Base-by-base conservation (phyloP, 345 rosid genomes). In the Diplotaxis tenuifolia region DNA sequence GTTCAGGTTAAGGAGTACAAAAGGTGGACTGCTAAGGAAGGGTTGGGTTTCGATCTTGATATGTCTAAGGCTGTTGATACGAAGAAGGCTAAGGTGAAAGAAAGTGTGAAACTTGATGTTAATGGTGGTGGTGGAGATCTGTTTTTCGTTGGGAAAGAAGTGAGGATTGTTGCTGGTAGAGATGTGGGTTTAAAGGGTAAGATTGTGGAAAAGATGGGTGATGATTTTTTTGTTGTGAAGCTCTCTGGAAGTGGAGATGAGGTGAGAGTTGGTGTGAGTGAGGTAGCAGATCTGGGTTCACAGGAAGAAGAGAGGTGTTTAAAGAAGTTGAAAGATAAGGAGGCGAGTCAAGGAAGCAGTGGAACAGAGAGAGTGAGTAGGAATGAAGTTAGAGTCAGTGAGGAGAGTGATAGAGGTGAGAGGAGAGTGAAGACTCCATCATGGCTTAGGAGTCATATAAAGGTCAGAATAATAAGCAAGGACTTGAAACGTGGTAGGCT, bases 391-490 rank as follows among this genome's bases (percentile, higher is more conserved):
- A 42, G 70, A 42, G 65, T 28, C 20, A 61, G 65, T 47, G 81
- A 55, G 55, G 62, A 53, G 77, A 62, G 28, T 14, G 81, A 74
- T 77, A 76, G 45, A 38, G 68, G 29, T 40, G 76, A 67, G 65
- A 77, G 79, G 32, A 67, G 21, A 67, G 71, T 23, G 31, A 47
- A 81, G 21, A 36, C 80, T 19, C 61, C 68, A 18, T 65, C 80
- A 1, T 93, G 97, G 98, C 89, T 93, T 29, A 83, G 80, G 79
- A 89, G 85, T 78, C 88, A 85, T 71, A 88, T 91, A 75, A 80
- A 86, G 62, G 96, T 93, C 55, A 84, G 92, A 55, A 74, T 93
- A 14, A 72, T 88, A 5, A 89, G 91, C 78, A 91, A 85, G 80
- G 83, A 81, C 16, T 73, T 93, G 83, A 83, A 77, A 77, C 84